Evolutionary conservation across 116 monocot species (phyloP), one percentile per base, ranked within the genome.

Genomic region (Thalassia testudinum): DNA sequence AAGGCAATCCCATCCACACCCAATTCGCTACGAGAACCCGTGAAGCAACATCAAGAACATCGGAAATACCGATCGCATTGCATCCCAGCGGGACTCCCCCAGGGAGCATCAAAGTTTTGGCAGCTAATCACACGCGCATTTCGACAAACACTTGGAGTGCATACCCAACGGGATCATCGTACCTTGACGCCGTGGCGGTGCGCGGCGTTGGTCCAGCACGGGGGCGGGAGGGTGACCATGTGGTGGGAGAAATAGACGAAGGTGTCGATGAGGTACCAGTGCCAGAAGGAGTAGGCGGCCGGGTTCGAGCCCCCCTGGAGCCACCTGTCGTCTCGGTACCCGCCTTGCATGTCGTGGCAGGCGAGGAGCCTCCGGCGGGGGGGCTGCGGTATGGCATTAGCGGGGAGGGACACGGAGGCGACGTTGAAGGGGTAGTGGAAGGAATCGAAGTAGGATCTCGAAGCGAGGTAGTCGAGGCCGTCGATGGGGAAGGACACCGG

Each of bases 181-280:
- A 95, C 93, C 88, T 83, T 95, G 48, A 87, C 87, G 17, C 93
- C 93, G 24, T 95, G 84, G 5, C 69, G 73, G 51, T 95, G 93
- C 5, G 83, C 93, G 1, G 93, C 85, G 56, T 95, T 95, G 18
- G 51, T 76, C 93, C 88, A 95, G 59, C 88, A 72, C 2, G 81
- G 81, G 21, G 93, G 93, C 40, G 93, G 93, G 14, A 95, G 53
- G 1, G 81, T 79, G 59, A 95, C 78, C 42, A 87, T 58, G 30
- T 76, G 28, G 44, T 95, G 93, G 7, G 93, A 95, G 74, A 95
- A 95, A 63, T 95, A 95, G 26, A 95, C 81, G 64, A 95, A 87
- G 17, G 87, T 78, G 43, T 95, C 88, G 66, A 95, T 81, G 51
- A 87, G 57, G 43, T 78, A 66, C 93, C 93, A 95, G 44, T 95